Evolutionary conservation across 495 filamentous ascomycete species (phyloP), one percentile per base, ranked within the genome.

Genomic region (Friedmanniomyces endolithicus): DNA sequence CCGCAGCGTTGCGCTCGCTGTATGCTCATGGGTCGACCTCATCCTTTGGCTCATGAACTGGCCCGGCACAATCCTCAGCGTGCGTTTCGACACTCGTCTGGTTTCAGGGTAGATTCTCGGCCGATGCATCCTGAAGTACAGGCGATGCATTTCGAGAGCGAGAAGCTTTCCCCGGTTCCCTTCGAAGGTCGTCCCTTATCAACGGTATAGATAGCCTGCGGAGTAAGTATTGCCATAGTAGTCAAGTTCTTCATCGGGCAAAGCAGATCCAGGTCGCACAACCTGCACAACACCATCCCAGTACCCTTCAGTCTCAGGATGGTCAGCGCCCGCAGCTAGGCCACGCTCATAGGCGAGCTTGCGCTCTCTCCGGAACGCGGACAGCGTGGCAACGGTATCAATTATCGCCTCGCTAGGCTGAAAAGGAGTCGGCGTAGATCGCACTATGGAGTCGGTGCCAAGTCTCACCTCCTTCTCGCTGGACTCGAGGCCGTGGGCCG

Each of bases 261-360:
- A 16, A 34, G 31, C 53, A 22, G 20, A 37, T 2, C 40, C 43
- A 12, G 55, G 54, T 11, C 59, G 49, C 19, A 62, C 55, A 14
- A 62, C 55, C 24, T 57, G 55, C 20, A 62, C 55, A 1, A 55
- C 14, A 14, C 59, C 59, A 27, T 50, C 50, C 59, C 59, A 62
- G 33, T 58, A 62, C 2, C 59, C 59, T 55, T 62, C 55, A 1
- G 50, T 62, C 20, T 55, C 48, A 1, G 22, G 45, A 24, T 58
- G 33, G 11, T 23, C 39, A 7, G 25, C 47, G 6, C 59, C 59
- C 7, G 54, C 59, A 2, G 45, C 45, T 17, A 54, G 7, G n/a
- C n/a, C 35, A 1, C 55, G 54, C 20, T 54, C 48, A 41, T 58
- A 50, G 1, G 59, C 59, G 1, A 54, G 44, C 47, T 54, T 54